Evolutionary conservation across 257 asterid genomes (phyloP).

Genomic region (Gentiana dahurica): DNA sequence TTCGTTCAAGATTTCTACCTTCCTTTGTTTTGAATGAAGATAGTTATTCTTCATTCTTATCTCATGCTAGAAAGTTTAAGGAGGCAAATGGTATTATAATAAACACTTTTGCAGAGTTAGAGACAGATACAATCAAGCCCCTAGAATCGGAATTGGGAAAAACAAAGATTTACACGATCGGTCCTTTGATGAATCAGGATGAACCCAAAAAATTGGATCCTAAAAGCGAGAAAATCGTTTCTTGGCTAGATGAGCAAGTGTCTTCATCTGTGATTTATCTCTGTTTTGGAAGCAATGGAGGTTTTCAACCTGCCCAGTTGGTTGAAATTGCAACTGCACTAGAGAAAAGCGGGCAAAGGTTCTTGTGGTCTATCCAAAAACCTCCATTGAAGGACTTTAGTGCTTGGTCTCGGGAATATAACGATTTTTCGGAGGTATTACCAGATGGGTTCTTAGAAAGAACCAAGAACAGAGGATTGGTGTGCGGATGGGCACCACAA

Average conservation of each 20-base stretch:
- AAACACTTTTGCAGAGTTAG: constrained; percentile 19
- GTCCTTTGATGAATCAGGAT: constrained; percentile 13
- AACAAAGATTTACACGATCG: constrained; percentile 4
- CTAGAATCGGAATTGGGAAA: constrained; percentile 1
- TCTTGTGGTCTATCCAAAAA: constrained; percentile 1
- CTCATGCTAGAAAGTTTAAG: constrained; percentile 8
- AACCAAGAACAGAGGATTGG: too few species aligned
- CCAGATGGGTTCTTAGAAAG: too few species aligned
- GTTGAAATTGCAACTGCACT: background rate
- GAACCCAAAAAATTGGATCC: background rate
- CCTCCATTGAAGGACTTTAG: too few species aligned
- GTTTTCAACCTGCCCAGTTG: background rate
- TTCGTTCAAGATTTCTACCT: constrained; percentile 16
- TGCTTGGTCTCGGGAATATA: too few species aligned
- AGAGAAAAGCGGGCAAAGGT: background rate
- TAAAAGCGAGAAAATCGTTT: constrained; percentile 5
- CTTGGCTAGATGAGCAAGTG: constrained; percentile 11
- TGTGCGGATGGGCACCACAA: too few species aligned
- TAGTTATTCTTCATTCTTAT: background rate
- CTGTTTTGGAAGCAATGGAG: constrained; percentile 5
- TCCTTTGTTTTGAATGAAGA: background rate
- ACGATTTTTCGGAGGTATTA: too few species aligned
- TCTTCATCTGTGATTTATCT: constrained; percentile 6
- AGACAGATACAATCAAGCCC: constrained; percentile 9
- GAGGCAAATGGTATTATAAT: constrained; percentile 19